Evolutionary conservation across 2,329 filamentous ascomycete genomes (phyloP).

Genomic region (Colletotrichum sojae): DNA sequence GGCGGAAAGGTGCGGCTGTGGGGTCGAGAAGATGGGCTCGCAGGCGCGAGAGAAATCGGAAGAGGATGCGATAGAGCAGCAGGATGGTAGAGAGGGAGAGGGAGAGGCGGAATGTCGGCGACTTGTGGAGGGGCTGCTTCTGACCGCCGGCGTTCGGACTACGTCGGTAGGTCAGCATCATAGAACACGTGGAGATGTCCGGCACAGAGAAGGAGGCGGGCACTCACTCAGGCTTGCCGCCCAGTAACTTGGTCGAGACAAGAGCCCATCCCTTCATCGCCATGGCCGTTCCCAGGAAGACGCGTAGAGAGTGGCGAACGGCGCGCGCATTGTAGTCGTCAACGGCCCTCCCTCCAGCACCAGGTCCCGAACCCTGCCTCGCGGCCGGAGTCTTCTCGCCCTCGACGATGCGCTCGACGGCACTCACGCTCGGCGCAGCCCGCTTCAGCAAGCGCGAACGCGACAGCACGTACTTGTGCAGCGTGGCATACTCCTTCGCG

Average conservation of each 20-base stretch:
- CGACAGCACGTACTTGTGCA: constrained; percentile 87
- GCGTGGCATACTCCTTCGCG: constrained; percentile 85
- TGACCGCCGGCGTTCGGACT: constrained; percentile 49
- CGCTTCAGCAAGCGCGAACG: constrained; percentile 72
- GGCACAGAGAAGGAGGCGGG: not conserved
- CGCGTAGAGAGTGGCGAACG: constrained; percentile 77
- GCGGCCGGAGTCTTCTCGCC: constrained; percentile 48
- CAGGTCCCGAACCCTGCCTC: constrained; percentile 42
- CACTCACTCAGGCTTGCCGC: constrained; percentile 62
- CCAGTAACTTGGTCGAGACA: constrained; percentile 66
- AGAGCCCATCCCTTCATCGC: constrained; percentile 72
- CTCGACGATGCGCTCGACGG: constrained; percentile 64
- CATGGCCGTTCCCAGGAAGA: constrained; percentile 76
- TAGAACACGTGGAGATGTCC: not conserved
- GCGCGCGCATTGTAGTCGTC: constrained; percentile 81
- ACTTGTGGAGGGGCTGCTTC: constrained; percentile 72
- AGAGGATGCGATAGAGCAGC: constrained; percentile 88
- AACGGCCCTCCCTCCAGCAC: constrained; percentile 49
- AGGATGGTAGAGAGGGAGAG: constrained; percentile 88
- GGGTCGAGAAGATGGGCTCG: constrained; percentile 84
- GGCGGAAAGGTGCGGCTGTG: constrained; percentile 84
- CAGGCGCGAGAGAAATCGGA: constrained; percentile 88
- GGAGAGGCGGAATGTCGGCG: constrained; percentile 81
- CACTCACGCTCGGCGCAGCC: constrained; percentile 68
- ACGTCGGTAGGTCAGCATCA: constrained; percentile 13